A percentile compares a stretch with the other conserved stretches of the same genome.
Conservation (phyloP, 176 grass and related monocot species). For the Eragrostis curvula region DNA sequence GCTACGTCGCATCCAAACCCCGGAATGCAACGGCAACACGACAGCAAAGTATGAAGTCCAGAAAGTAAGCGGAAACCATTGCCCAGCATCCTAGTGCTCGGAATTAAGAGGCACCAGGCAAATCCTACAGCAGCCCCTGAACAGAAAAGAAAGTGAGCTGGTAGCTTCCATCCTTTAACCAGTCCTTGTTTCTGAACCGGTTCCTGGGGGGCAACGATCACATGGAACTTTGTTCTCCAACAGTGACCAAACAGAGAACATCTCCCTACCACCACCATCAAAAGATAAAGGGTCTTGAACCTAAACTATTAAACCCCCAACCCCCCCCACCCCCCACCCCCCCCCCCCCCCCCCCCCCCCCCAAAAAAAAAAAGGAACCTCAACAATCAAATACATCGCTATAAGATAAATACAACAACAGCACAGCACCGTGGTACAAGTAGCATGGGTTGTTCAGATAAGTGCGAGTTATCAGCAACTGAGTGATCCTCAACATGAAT, state of each 20-base stretch:
- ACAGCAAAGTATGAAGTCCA: constrained; percentile 6
- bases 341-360: too few species aligned
- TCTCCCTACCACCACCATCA: constrained; percentile 8
- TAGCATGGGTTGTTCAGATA: background rate
- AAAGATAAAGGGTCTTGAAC: constrained; percentile 18
- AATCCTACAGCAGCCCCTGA: constrained; percentile 34
- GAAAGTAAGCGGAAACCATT: constrained; percentile 39
- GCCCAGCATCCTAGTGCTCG: background rate
- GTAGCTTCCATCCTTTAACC: constrained; percentile 44
- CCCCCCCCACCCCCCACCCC: too few species aligned
- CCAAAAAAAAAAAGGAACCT: background rate
- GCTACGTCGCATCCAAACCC: constrained; percentile 13
- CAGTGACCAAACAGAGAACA: constrained; percentile 25
- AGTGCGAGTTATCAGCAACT: background rate
- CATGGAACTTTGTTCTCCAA: constrained; percentile 40
- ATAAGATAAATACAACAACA: constrained; percentile 8
- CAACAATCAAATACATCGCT: background rate
- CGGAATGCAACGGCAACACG: constrained; percentile 27
- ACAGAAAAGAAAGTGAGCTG: constrained; percentile 11
- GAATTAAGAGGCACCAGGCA: constrained; percentile 29
- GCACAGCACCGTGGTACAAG: background rate
- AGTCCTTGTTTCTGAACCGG: constrained; percentile 12
- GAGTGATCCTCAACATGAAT: background rate
- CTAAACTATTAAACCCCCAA: background rate
- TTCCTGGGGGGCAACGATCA: constrained; percentile 22